These are phyloP conservation scores for Flaveria bidentis DNA, from an alignment of 129 eudicot species.

Conservation along the genomic window DNA sequence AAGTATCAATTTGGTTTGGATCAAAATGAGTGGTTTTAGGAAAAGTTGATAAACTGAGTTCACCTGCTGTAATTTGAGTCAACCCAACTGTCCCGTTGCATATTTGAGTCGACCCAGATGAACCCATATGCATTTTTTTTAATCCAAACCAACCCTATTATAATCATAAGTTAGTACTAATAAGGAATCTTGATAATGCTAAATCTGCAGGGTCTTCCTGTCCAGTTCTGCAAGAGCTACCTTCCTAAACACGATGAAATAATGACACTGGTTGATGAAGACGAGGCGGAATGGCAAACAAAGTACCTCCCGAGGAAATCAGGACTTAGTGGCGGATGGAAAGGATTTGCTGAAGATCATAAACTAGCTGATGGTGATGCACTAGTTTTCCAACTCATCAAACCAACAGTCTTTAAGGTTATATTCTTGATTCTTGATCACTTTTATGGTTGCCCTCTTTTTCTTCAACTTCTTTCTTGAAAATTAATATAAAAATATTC, in stretches of 20 bases:
- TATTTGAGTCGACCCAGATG: background rate
- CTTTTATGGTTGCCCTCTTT: background rate
- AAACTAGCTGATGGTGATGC: conserved; percentile 88
- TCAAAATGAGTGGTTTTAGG: background rate
- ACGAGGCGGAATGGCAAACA: conserved; percentile 66
- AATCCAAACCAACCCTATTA: too few species aligned
- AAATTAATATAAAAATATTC: conserved; percentile 1
- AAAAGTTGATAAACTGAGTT: background rate
- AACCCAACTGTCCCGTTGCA: background rate
- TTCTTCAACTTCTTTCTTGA: background rate
- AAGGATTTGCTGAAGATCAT: conserved; percentile 78
- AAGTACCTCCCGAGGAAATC: conserved; percentile 70
- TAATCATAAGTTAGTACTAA: background rate
- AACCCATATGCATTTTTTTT: background rate
- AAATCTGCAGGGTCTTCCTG: conserved; percentile 63
- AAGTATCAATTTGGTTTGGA: too few species aligned
- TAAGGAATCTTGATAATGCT: background rate
- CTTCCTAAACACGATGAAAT: conserved; percentile 67
- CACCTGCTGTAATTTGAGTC: background rate
- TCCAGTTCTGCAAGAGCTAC: conserved; percentile 47
- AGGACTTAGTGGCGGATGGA: conserved; percentile 99
- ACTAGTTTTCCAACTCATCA: conserved; percentile 67
- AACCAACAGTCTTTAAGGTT: conserved; percentile 68
- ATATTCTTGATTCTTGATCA: background rate
- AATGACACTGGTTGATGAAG: conserved; percentile 60